Base-by-base conservation (phyloP, 2,329 filamentous ascomycete species). In the Fusarium kyushuense region DNA sequence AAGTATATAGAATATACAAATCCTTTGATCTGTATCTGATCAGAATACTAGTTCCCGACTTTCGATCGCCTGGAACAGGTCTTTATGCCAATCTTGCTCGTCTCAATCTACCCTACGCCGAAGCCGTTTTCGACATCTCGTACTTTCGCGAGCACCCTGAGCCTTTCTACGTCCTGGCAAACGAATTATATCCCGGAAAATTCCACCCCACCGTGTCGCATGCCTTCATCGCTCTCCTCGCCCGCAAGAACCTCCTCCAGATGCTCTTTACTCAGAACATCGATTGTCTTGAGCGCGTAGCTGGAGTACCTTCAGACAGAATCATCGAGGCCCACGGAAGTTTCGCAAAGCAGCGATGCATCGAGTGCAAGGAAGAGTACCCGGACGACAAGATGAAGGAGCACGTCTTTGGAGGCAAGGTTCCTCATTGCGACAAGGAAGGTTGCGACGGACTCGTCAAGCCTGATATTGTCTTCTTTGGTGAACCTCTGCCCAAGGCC, bases 241-340 rank as follows among this genome's bases (percentile, higher is more conserved):
- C 94, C 58, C 83, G 89, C 63, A 97, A 96, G 80, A 89, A 88
- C 6, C 82, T 95, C 40, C 82, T 99, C 25, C 82, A 91, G 69
- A 96, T 94, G 83, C 87, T 96, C 54, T 99, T 98, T 79, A 97
- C 96, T 1, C 96, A 99, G 76, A 99, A 99, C 76, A 98, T 99
- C 71, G 96, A 99, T 81, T 97, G 94, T 74, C 85, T 99, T 14
- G 96, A 99, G 80, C 88, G 94, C 23, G 86, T 88, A 70, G 96
- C 95, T 14, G 96, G 96, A 27, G 89, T 99, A 1, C 92, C 94
- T 0, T 85, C 83, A 0, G 89, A 95, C 3, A 89, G 87, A 78
- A 94, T 99, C 49, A 85, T 99, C 32, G 95, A 98, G 79, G 96
- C 96, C 0, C 96, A 99, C 78, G 96, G 96, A 45, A 97, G 93